phyloP scores from a whole-genome alignment of 2,329 filamentous ascomycete genomes.

The Ophiosphaerella narmari region DNA sequence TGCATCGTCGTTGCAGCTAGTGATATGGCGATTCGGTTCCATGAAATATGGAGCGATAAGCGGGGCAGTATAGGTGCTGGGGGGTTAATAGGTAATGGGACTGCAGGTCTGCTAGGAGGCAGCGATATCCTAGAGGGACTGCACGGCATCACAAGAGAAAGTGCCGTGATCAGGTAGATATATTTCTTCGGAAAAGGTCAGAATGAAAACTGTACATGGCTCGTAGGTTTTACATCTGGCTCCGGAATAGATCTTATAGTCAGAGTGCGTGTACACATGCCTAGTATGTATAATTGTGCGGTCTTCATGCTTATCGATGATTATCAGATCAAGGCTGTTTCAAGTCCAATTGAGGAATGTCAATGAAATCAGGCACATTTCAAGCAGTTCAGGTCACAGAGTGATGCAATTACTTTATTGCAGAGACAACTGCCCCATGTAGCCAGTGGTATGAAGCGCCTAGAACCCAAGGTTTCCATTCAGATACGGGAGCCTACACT shows the following conservation, averaged over 20 bases:
- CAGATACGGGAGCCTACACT: conserved; percentile 40
- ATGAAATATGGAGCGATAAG: conserved; percentile 85
- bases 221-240: background rate
- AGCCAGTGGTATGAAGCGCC: conserved; percentile 43
- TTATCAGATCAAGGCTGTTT: too few species aligned
- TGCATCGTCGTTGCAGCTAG: conserved; percentile 92
- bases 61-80: conserved; percentile 49
- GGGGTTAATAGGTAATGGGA: conserved; percentile 52
- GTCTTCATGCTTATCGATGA: too few species aligned
- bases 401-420: conserved; percentile 45
- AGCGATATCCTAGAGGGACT: conserved; percentile 84
- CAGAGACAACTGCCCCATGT: conserved; percentile 41
- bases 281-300: too few species aligned
- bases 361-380: conserved; percentile 55
- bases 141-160: conserved; percentile 78
- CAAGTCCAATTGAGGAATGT: conserved; percentile 60
- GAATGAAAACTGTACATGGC: too few species aligned
- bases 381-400: conserved; percentile 23
- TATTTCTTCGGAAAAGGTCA: conserved; percentile 49
- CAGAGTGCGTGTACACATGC: background rate
- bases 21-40: conserved; percentile 91
- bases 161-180: conserved; percentile 40
- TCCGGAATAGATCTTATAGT: background rate
- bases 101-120: conserved; percentile 66
- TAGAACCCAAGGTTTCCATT: conserved; percentile 41